These are phyloP conservation scores for Penicillium sp. DNA, from an alignment of 2,329 filamentous ascomycete genomes.

Conservation along the genomic window DNA sequence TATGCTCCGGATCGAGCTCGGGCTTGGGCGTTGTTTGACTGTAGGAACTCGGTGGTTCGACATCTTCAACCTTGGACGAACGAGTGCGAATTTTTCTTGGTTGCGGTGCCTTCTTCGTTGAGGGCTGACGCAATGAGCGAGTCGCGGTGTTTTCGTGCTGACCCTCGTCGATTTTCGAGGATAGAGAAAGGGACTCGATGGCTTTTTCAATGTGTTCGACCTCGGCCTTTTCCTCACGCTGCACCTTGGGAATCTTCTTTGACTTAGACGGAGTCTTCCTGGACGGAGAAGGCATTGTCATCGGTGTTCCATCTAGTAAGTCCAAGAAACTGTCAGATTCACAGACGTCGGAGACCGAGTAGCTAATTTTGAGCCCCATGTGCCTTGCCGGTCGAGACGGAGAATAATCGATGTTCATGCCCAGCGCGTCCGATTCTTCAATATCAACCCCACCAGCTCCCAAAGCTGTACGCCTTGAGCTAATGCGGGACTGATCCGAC, in stretches of 20 bases:
- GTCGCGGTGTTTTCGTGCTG: background rate
- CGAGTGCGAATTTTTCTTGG: background rate
- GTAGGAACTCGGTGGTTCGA: background rate
- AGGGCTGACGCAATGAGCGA: background rate
- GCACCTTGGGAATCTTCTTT: background rate
- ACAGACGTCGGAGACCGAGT: conserved; percentile 18
- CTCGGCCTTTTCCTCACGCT: background rate
- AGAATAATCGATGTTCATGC: background rate
- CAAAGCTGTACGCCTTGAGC: conserved; percentile 9
- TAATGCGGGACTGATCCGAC: conserved; percentile 7
- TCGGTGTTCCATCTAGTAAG: background rate
- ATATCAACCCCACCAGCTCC: conserved; percentile 7
- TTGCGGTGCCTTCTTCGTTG: background rate
- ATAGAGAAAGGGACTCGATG: conserved; percentile 21
- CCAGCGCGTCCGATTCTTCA: conserved; percentile 10
- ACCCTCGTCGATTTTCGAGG: background rate
- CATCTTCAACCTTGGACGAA: background rate
- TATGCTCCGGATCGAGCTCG: background rate
- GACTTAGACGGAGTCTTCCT: background rate
- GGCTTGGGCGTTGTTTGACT: background rate
- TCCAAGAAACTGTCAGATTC: background rate
- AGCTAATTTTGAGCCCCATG: conserved; percentile 21
- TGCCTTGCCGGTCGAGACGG: conserved; percentile 1
- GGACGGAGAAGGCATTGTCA: background rate
- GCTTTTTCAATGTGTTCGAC: conserved; percentile 20